These are phyloP conservation scores for Asterella californica DNA, from an alignment of 225 moss, liverwort and hornwort genomes.

Conservation along the genomic window DNA sequence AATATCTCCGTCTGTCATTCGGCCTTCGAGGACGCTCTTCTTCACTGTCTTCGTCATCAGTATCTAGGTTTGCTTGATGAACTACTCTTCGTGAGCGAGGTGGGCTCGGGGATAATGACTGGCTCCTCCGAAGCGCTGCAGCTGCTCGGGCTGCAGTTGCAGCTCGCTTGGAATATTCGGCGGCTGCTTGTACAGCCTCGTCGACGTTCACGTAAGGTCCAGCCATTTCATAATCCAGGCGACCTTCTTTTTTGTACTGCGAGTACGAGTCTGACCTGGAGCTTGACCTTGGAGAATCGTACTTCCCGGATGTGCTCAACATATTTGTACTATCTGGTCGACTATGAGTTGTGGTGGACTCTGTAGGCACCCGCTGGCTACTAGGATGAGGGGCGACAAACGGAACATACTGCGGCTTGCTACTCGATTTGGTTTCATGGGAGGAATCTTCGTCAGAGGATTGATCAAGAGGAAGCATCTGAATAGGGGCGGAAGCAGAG, in stretches of 20 bases:
- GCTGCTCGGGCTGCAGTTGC: conserved; percentile 86
- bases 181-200: conserved; percentile 58
- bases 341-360: conserved; percentile 19
- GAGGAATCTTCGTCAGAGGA: conserved; percentile 36
- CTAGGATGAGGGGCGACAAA: conserved; percentile 33
- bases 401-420: conserved; percentile 48
- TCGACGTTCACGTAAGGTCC: conserved; percentile 35
- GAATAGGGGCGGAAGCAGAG: conserved; percentile 6
- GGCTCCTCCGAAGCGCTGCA: conserved; percentile 64
- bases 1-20: conserved; percentile 2
- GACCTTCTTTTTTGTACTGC: conserved; percentile 20
- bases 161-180: conserved; percentile 47
- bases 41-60: conserved; percentile 37
- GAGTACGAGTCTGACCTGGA: conserved; percentile 21
- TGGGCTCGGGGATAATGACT: conserved; percentile 27
- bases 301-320: conserved; percentile 22
- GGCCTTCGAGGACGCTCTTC: conserved; percentile 6
- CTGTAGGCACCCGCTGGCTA: conserved; percentile 47
- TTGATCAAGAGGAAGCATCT: conserved; percentile 17
- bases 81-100: conserved; percentile 9
- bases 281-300: conserved; percentile 5
- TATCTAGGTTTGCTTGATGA: conserved; percentile 5
- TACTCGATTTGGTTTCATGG: conserved; percentile 20
- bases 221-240: conserved; percentile 1
- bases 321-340: background rate